These are phyloP conservation scores for Edaphochlamys debaryana DNA, from an alignment of 139 green algal genomes.

Conservation along the genomic window DNA sequence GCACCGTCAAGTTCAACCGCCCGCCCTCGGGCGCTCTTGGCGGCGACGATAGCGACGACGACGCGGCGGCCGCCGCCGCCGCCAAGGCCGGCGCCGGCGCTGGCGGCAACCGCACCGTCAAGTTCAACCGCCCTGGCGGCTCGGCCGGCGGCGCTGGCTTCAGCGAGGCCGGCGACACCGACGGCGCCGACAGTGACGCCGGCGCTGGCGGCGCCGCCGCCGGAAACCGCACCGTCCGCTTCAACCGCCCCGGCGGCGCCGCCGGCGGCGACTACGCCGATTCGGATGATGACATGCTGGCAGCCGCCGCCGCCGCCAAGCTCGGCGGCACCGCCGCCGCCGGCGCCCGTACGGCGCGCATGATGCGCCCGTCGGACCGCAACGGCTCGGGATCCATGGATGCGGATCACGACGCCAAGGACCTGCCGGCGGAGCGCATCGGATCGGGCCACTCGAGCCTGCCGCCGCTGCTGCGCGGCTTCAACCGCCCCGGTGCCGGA, in stretches of 20 bases:
- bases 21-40: too few species aligned
- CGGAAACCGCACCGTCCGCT: conserved; percentile 5
- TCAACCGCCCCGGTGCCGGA: neutral
- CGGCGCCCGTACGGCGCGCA: neutral
- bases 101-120: neutral
- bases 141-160: too few species aligned
- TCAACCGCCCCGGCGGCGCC: neutral
- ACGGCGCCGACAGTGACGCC: neutral
- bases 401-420: neutral
- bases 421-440: neutral
- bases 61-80: neutral
- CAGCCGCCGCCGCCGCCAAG: neutral
- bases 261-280: neutral
- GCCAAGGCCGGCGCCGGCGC: neutral
- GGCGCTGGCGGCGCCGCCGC: neutral
- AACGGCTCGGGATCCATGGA: neutral
- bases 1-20: neutral
- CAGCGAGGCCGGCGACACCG: too few species aligned
- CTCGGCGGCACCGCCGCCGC: neutral
- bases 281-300: neutral
- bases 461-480: neutral
- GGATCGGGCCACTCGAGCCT: neutral
- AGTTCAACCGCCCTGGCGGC: neutral
- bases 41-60: neutral
- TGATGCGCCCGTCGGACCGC: neutral